Conservation (phyloP, 1,284 basidiomycete species). For the Trichosporon inkin region DNA sequence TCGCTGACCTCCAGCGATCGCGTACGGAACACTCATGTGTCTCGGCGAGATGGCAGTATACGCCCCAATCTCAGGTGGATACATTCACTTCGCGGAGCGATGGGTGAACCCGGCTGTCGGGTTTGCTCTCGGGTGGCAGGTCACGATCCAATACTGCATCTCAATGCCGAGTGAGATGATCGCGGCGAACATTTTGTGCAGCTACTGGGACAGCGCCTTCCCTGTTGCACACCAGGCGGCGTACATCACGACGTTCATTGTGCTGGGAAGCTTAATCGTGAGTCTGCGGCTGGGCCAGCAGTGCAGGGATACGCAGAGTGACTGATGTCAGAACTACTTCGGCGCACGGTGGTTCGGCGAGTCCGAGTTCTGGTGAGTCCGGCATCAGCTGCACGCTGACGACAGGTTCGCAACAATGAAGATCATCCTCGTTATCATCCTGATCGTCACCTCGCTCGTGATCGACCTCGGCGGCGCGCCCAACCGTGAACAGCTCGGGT, state of each 20-base stretch:
- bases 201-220: conserved; percentile 63
- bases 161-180: conserved; percentile 70
- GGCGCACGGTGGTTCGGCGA: conserved; percentile 66
- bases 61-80: conserved; percentile 43
- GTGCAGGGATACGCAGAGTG: conserved; percentile 41
- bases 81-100: conserved; percentile 37
- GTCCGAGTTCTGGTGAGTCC: conserved; percentile 48
- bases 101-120: conserved; percentile 37
- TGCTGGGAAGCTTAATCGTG: conserved; percentile 3
- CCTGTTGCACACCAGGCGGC: conserved; percentile 14
- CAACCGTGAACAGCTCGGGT: conserved; percentile 38
- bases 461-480: conserved; percentile 52
- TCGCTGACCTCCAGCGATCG: background rate
- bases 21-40: conserved; percentile 26
- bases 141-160: conserved; percentile 54
- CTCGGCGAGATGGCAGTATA: conserved; percentile 46
- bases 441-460: conserved; percentile 59
- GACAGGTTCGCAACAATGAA: conserved; percentile 54
- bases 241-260: conserved; percentile 17
- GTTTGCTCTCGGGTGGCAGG: conserved; percentile 32
- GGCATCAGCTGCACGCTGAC: conserved; percentile 48
- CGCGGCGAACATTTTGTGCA: conserved; percentile 66
- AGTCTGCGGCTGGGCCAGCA: background rate
- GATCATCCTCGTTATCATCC: conserved; percentile 60
- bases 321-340: conserved; percentile 58